Base-by-base conservation (phyloP, 2,329 filamentous ascomycete species). In the Dothideomycetes sp. region DNA sequence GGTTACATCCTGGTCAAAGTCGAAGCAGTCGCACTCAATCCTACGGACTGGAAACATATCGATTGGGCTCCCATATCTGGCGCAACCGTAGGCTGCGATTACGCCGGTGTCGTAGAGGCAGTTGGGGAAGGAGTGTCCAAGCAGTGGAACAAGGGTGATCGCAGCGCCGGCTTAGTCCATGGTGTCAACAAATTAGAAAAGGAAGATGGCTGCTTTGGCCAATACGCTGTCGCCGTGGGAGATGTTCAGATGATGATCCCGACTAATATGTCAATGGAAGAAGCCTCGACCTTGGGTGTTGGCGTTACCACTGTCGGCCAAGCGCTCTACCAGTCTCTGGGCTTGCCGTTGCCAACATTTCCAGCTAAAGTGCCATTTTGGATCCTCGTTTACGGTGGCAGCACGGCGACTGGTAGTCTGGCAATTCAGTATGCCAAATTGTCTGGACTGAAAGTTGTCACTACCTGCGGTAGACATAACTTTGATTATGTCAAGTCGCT, bases 41-140 rank as follows among this genome's bases (percentile, higher is more conserved):
- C 72, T 1, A 69, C 68, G 0, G 72, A 75, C 49, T 72, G 66
- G 66, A 73, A 70, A 47, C 62, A 65, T 40, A 45, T 70, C 17
- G 59, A 61, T 4, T 40, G 43, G 17, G 15, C 52, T 2, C 46
- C 53, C 2, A 48, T 50, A 1, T 47, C 56, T 0, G 69, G 66
- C 5, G 52, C 59, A 1, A 53, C 68, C 4, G 49, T 64, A 2
- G 73, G 73, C n/a, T 71, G 65, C 43, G 72, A 76, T 50, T 74
- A 64, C 43, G 57, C 70, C 5, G 72, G 73, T 16, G 52, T 64
- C 2, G 68, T 76, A 3, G 64, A 69, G 31, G 61, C 60, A 14
- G 57, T 72, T 4, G 72, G 72, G 14, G 53, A 55, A 11, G 52
- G 55, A 2, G 69, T 73, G 2, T 64, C 55, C 9, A 61, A 60